Conservation (phyloP, 2,329 filamentous ascomycete species). For the Drechslera avenae region DNA sequence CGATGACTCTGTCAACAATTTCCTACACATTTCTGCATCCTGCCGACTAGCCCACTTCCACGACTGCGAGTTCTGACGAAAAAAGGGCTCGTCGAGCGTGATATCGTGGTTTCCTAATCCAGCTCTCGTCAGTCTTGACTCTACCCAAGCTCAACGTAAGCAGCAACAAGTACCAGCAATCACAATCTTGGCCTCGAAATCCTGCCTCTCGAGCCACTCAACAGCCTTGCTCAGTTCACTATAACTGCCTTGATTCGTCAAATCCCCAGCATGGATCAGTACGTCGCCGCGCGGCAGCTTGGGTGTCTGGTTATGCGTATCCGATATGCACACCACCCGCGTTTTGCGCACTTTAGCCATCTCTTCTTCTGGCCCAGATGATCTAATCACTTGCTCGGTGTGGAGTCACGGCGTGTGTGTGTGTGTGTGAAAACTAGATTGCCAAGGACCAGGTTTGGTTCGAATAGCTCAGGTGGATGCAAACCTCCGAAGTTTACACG, state of each 20-base stretch:
- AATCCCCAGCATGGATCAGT: conserved; percentile 75
- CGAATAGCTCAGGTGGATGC: too few relatives aligned
- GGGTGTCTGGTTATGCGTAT: conserved; percentile 71
- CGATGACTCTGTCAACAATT: conserved; percentile 56
- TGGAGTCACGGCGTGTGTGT: too few relatives aligned
- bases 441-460: too few relatives aligned
- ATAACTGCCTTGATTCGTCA: conserved; percentile 72
- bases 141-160: not conserved
- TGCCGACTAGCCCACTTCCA: conserved; percentile 65
- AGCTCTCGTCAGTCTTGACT: not conserved
- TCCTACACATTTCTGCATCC: conserved; percentile 59
- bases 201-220: conserved; percentile 67
- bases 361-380: too few relatives aligned
- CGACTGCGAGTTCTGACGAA: conserved; percentile 56
- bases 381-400: not conserved
- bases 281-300: conserved; percentile 74
- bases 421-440: too few relatives aligned
- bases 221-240: conserved; percentile 64
- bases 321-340: conserved; percentile 75
- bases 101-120: conserved; percentile 76
- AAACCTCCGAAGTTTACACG: too few relatives aligned
- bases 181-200: conserved; percentile 73
- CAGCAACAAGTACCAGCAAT: conserved; percentile 63
- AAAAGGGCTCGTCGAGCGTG: conserved; percentile 70
- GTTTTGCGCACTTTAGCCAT: conserved; percentile 47